Conservation (phyloP, 2,329 filamentous ascomycete genomes). For the Aureobasidium sp. region DNA sequence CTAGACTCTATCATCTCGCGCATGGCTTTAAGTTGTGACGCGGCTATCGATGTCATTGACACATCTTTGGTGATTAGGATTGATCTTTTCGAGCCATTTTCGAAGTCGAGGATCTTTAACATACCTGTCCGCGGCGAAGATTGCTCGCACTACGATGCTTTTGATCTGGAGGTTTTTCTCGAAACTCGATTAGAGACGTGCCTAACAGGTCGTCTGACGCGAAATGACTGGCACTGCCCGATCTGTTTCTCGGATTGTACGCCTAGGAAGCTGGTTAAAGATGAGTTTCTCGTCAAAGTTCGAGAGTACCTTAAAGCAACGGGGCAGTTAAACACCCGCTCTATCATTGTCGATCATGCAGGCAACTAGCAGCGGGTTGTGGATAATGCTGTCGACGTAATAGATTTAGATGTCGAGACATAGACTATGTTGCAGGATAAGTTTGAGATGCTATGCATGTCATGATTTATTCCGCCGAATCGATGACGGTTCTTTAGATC, state of each 20-base stretch:
- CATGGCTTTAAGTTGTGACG: not conserved
- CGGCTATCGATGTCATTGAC: not conserved
- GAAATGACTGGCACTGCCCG: not conserved
- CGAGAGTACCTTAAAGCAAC: constrained; percentile 35
- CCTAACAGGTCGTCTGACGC: not conserved
- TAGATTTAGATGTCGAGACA: not conserved
- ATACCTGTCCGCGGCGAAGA: not conserved
- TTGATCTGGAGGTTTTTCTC: not conserved
- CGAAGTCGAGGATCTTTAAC: not conserved
- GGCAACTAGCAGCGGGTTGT: constrained; percentile 48
- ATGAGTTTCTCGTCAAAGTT: not conserved
- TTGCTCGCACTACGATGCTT: not conserved
- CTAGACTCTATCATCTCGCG: not conserved
- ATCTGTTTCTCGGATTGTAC: not conserved
- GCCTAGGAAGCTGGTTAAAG: not conserved
- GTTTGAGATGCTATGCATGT: too few relatives aligned
- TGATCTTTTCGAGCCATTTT: not conserved
- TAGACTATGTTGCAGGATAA: not conserved
- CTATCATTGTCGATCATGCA: constrained; percentile 55
- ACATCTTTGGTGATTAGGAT: not conserved
- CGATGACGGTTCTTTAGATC: too few relatives aligned
- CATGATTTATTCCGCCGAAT: too few relatives aligned
- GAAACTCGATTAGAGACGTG: not conserved
- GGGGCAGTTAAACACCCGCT: constrained; percentile 44
- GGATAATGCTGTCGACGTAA: not conserved